Evolutionary conservation across 2,329 filamentous ascomycete species (phyloP), one percentile per base, ranked within the genome.

Genomic region (Botrytis sinoallii): DNA sequence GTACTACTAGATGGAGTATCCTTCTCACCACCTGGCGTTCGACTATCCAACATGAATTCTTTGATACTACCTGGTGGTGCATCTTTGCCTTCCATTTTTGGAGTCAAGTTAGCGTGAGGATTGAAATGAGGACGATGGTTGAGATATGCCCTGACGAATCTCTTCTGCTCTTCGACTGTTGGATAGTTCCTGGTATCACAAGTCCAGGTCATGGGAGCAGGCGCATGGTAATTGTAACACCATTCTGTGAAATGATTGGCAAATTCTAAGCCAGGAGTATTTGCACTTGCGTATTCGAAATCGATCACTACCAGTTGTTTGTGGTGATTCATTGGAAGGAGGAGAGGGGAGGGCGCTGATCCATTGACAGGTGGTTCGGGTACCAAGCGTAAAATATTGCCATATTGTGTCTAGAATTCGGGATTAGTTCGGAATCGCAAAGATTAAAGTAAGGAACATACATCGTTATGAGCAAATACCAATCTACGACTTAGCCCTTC

Each of bases 161-260:
- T 92, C 75, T 88, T 88, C 81, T 98, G 96, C 82, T 98, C 92
- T 73, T 95, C 92, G 0, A 86, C 83, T 0, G 86, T 93, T 0
- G 96, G 96, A 82, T 97, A 99, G 71, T 84, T 83, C 71, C 85
- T 84, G 8, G 88, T 88, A 79, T 91, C 90, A 85, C 93, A 95
- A 40, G 86, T 88, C 84, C 89, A 90, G 0, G 93, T 85, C 46
- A 83, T 84, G 42, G 83, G 84, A 48, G 85, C 84, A 4, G 89
- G 83, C 80, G 96, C 91, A 81, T 98, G 95, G 83, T 99, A 99
- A 83, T 99, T 95, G 86, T 98, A 98, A 78, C 93, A 93, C 96
- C 96, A 99, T 83, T 99, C 96, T 1, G 93, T 93, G 83, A 99
- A 99, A 83, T 99, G 96, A 82, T 99, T 99, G 74, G 94, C 96